Evolutionary conservation across 768 basidiomycete species (phyloP).

Genomic region (Termitomyces sp.): DNA sequence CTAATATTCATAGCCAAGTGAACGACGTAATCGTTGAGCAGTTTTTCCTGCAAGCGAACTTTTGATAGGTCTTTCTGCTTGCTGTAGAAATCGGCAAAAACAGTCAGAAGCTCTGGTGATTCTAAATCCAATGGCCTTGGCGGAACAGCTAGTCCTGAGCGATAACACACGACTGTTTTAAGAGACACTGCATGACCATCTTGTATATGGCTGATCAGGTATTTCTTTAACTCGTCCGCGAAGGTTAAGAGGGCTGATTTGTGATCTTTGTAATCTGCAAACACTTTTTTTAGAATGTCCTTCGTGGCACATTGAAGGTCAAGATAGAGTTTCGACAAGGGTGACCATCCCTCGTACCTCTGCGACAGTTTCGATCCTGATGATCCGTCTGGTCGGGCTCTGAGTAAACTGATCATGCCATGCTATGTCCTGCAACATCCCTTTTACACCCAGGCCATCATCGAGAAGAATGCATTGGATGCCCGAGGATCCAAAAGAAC

Average conservation of each 20-base stretch:
- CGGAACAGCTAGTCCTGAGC: slow-evolving; percentile 62
- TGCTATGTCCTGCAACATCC: slow-evolving; percentile 40
- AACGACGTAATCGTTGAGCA: slow-evolving; percentile 64
- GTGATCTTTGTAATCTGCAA: slow-evolving; percentile 12
- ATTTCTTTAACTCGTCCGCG: slow-evolving; percentile 24
- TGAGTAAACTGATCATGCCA: slow-evolving; percentile 62
- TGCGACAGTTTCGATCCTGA: slow-evolving; percentile 65
- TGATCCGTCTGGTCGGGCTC: slow-evolving; percentile 51
- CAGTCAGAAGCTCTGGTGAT: slow-evolving; percentile 22
- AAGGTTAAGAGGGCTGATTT: slow-evolving; percentile 24
- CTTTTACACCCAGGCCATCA: slow-evolving; percentile 54
- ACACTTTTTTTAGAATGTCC: slow-evolving; percentile 25
- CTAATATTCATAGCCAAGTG: slow-evolving; percentile 48
- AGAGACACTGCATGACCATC: slow-evolving; percentile 55
- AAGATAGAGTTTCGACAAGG: neutral
- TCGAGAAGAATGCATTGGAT: slow-evolving; percentile 70
- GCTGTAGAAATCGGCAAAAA: slow-evolving; percentile 27
- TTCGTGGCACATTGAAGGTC: slow-evolving; percentile 6
- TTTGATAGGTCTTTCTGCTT: slow-evolving; percentile 17
- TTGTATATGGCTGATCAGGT: slow-evolving; percentile 30
- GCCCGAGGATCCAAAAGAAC: slow-evolving; percentile 46
- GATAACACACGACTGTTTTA: slow-evolving; percentile 76
- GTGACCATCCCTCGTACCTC: slow-evolving; percentile 40
- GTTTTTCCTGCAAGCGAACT: slow-evolving; percentile 54
- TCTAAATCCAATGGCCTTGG: slow-evolving; percentile 12